Percentiles rank a stretch among this genome's conserved stretches.
Conservation (phyloP, 2,329 filamentous ascomycete genomes). For the Aureobasidium uvarum region DNA sequence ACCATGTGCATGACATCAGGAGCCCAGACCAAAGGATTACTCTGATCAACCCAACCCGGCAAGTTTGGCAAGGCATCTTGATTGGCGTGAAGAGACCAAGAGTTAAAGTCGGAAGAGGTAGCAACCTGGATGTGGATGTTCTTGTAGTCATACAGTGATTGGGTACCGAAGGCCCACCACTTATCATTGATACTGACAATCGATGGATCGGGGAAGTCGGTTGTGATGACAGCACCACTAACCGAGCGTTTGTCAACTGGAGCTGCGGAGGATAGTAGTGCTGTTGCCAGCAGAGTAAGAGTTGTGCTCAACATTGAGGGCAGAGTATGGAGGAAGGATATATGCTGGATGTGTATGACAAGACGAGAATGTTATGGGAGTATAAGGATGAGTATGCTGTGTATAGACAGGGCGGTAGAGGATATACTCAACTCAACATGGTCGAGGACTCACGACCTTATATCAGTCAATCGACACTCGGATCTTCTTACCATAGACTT, state of each 20-base stretch:
- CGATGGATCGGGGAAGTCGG: constrained; percentile 36
- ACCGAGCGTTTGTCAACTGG: constrained; percentile 13
- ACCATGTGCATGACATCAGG: constrained; percentile 36
- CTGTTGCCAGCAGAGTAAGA: constrained; percentile 17
- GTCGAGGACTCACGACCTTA: neutral
- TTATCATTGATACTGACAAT: constrained; percentile 40
- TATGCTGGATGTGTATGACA: constrained; percentile 1
- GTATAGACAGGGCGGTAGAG: neutral
- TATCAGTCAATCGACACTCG: neutral
- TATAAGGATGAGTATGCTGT: neutral
- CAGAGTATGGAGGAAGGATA: neutral
- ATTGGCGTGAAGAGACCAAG: constrained; percentile 34
- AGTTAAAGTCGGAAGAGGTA: constrained; percentile 38
- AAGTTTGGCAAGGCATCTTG: constrained; percentile 38
- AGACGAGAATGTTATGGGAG: neutral
- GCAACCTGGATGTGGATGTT: constrained; percentile 40
- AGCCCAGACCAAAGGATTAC: constrained; percentile 38
- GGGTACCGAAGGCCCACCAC: constrained; percentile 41
- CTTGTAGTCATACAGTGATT: constrained; percentile 31
- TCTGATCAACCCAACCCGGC: constrained; percentile 35
- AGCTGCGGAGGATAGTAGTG: constrained; percentile 17
- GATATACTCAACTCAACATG: neutral
- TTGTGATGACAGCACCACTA: constrained; percentile 25
- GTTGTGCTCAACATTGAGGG: constrained; percentile 15
- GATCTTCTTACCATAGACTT: constrained; percentile 12